Base-by-base conservation (phyloP, 257 asterid genomes). In the Solanum boliviense region DNA sequence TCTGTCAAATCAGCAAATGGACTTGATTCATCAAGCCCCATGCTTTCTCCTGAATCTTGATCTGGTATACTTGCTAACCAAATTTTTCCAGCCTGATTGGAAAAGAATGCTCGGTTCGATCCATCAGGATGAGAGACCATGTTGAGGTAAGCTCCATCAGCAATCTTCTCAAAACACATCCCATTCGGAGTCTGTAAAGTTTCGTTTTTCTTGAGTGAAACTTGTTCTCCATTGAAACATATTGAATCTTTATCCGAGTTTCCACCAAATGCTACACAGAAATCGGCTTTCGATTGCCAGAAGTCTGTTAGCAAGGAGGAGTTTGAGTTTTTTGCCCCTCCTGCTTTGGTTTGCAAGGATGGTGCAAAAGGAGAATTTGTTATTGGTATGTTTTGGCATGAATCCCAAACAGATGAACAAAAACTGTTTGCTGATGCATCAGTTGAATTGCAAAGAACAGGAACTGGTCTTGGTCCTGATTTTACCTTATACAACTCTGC, bases 121-220 rank as follows among this genome's bases (percentile, higher is more conserved):
- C 98, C 98, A 86, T 97, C 98, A 1, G 99, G 99, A 90, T 97
- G 98, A 87, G 98, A 87, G 48, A 90, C 98, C 98, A 97, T 93
- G 74, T 91, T 97, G 86, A 95, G 92, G 87, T 93, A 97, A 60
- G 99, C 89, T 41, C 98, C 96, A 83, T 93, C 91, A 34, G 91
- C 95, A 60, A 97, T 25, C 89, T 93, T 97, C 94, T 97, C 99
- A 6, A 97, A 93, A 74, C 99, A 97, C 75, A 97, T 85, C 16
- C 99, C 98, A 48, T 87, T 90, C 0, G 98, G 96, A 3, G 94
- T 91, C 56, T 91, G 88, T 58, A 82, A 10, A 2, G 90, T 65
- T 86, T 93, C 93, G 9, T 91, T 91, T 48, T 87, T 86, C 87
- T 93, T 91, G 31, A 95, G 93, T 2, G 91, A 72, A 90, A 93